Evolutionary conservation across 2,329 filamentous ascomycete genomes (phyloP).

Genomic region (Rhexocercosporidium sp.): DNA sequence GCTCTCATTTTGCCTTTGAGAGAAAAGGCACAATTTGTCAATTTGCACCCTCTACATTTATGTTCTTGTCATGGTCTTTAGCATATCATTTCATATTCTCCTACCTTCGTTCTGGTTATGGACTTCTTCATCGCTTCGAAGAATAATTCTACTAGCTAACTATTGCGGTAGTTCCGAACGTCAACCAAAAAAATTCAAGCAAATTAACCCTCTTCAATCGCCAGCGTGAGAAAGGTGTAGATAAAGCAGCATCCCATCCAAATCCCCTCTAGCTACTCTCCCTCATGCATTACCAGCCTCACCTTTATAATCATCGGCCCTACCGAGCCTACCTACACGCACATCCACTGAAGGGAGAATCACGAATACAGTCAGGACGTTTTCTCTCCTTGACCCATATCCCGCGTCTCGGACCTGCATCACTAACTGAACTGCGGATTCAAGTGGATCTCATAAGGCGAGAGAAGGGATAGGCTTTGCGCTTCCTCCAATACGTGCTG

Average conservation of each 20-base stretch:
- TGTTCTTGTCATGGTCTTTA: too few relatives aligned
- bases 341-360: not conserved
- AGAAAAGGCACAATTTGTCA: too few relatives aligned
- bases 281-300: not conserved
- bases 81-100: too few relatives aligned
- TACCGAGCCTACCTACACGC: too few relatives aligned
- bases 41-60: too few relatives aligned
- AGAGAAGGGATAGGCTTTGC: not conserved
- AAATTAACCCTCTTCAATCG: not conserved
- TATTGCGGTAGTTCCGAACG: not conserved
- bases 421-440: not conserved
- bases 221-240: not conserved
- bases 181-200: not conserved
- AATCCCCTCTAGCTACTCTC: not conserved
- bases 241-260: not conserved
- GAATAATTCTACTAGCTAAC: too few relatives aligned
- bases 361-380: not conserved
- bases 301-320: not conserved
- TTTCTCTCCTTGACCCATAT: not conserved
- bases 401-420: not conserved
- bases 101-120: too few relatives aligned
- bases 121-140: too few relatives aligned
- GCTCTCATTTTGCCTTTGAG: too few relatives aligned
- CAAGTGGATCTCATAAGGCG: not conserved
- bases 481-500: not conserved